Evolutionary conservation across 1,284 basidiomycete genomes (phyloP).

Genomic region (Stygiomarasmius scandens): DNA sequence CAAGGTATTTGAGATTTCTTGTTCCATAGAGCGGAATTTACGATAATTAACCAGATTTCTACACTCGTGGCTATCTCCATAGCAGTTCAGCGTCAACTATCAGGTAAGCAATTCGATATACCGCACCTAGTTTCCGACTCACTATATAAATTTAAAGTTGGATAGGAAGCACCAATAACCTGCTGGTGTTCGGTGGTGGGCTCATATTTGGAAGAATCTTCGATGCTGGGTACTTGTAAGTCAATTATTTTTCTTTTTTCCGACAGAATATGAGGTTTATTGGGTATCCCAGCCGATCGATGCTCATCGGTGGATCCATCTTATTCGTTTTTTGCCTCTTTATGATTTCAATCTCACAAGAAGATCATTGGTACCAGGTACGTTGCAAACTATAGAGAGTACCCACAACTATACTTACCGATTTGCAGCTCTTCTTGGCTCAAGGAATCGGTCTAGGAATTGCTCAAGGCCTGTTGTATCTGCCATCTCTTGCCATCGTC

Average conservation of each 20-base stretch:
- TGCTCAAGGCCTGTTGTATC: conserved; percentile 18
- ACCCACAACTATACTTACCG: too few relatives aligned
- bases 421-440: conserved; percentile 23
- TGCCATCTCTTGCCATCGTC: conserved; percentile 5
- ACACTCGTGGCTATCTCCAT: neutral
- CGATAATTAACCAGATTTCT: neutral
- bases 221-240: neutral
- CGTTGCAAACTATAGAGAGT: neutral
- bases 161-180: too few relatives aligned
- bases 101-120: neutral
- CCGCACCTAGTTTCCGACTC: neutral
- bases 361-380: neutral
- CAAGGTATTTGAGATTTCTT: neutral
- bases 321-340: neutral
- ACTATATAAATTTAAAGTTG: neutral
- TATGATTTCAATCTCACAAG: neutral
- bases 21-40: too few relatives aligned
- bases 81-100: neutral
- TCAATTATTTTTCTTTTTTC: neutral
- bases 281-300: neutral
- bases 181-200: too few relatives aligned
- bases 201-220: neutral
- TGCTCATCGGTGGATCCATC: neutral
- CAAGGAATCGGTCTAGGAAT: conserved; percentile 25
- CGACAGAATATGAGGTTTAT: too few relatives aligned